phyloP scores from a whole-genome alignment of 2,329 filamentous ascomycete genomes.

The Pyrenochaeta sp. region DNA sequence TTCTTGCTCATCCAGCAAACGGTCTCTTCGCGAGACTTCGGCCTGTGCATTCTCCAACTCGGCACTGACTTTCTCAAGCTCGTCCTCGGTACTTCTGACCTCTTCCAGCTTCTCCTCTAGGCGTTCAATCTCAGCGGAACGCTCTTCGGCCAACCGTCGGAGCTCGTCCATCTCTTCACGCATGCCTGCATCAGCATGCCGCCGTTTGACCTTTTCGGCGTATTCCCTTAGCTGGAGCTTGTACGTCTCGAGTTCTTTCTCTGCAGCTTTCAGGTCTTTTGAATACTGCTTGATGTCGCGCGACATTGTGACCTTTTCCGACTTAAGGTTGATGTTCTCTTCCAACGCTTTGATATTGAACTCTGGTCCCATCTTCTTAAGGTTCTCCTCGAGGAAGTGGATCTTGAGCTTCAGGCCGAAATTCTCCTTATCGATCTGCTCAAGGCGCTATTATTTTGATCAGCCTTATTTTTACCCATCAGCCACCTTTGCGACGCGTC shows the following conservation, averaged over 20 bases:
- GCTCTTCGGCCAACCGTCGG: slow-evolving; percentile 55
- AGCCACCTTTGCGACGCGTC: neutral
- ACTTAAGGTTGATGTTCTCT: slow-evolving; percentile 96
- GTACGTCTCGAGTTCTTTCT: slow-evolving; percentile 86
- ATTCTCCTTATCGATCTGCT: slow-evolving; percentile 98
- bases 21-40: slow-evolving; percentile 45
- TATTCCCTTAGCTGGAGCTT: slow-evolving; percentile 82
- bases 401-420: slow-evolving; percentile 88
- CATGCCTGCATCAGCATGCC: slow-evolving; percentile 75
- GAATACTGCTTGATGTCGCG: slow-evolving; percentile 85
- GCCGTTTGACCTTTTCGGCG: slow-evolving; percentile 80
- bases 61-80: slow-evolving; percentile 45
- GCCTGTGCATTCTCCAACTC: slow-evolving; percentile 46
- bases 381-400: slow-evolving; percentile 90
- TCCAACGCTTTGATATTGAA: slow-evolving; percentile 89
- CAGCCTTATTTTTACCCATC: neutral
- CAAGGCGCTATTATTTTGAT: slow-evolving; percentile 69
- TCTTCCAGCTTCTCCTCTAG: slow-evolving; percentile 47
- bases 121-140: slow-evolving; percentile 45
- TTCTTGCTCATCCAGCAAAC: slow-evolving; percentile 48
- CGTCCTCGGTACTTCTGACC: slow-evolving; percentile 39
- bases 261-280: slow-evolving; percentile 82
- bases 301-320: slow-evolving; percentile 89
- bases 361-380: slow-evolving; percentile 86
- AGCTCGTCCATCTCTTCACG: slow-evolving; percentile 66